These are phyloP conservation scores for Phytophthora constricta DNA, from an alignment of 352 stramenopile genomes.

Conservation along the genomic window DNA sequence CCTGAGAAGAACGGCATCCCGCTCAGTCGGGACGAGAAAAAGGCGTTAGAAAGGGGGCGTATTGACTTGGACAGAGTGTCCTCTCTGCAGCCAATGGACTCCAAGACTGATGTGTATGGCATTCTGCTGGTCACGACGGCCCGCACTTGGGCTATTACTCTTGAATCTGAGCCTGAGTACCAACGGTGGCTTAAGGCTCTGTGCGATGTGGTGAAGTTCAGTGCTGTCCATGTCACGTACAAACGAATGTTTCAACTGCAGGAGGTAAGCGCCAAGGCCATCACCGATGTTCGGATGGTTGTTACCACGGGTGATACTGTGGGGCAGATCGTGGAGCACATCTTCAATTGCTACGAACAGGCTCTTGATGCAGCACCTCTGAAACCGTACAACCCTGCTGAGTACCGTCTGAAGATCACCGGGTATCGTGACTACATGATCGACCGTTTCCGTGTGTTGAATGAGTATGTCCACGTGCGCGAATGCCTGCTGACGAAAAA, in stretches of 20 bases:
- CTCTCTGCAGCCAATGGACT: slow-evolving; percentile 79
- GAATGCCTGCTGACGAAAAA: slow-evolving; percentile 89
- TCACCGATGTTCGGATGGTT: slow-evolving; percentile 88
- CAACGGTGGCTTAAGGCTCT: slow-evolving; percentile 82
- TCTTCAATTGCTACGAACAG: slow-evolving; percentile 90
- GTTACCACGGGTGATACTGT: slow-evolving; percentile 84
- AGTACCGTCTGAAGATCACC: slow-evolving; percentile 89
- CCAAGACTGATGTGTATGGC: slow-evolving; percentile 68
- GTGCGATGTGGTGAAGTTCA: slow-evolving; percentile 83
- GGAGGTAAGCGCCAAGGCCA: slow-evolving; percentile 83
- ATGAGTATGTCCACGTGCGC: slow-evolving; percentile 90
- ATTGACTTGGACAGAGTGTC: slow-evolving; percentile 87
- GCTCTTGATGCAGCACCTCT: slow-evolving; percentile 76
- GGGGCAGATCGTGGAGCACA: slow-evolving; percentile 89
- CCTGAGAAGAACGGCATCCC: slow-evolving; percentile 81
- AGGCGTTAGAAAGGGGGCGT: slow-evolving; percentile 64
- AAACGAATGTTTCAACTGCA: slow-evolving; percentile 86
- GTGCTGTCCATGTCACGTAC: slow-evolving; percentile 78
- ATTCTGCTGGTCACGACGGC: slow-evolving; percentile 82
- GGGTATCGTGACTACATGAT: slow-evolving; percentile 89
- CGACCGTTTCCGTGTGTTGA: slow-evolving; percentile 80
- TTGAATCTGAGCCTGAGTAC: slow-evolving; percentile 79
- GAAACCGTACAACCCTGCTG: slow-evolving; percentile 75
- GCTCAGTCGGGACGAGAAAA: slow-evolving; percentile 77
- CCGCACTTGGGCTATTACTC: slow-evolving; percentile 79